Evolutionary conservation across 1,284 basidiomycete genomes (phyloP).

Genomic region (Fomitopsis schrenkii): DNA sequence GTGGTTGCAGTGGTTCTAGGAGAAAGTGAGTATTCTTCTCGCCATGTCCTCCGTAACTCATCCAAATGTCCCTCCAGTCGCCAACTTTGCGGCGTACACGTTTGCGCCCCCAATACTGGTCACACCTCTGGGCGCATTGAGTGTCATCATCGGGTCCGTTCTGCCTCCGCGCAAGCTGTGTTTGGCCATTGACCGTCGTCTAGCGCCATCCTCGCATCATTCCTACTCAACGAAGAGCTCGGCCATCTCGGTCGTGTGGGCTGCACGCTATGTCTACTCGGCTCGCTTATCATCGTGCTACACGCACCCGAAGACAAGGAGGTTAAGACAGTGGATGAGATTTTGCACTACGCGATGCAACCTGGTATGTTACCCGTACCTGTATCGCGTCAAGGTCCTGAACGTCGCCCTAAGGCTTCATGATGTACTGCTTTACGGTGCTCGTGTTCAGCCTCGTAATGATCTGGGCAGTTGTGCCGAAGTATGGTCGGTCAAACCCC

Average conservation of each 20-base stretch:
- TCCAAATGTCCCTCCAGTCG: constrained; percentile 52
- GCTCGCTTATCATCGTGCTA: constrained; percentile 93
- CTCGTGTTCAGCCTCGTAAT: constrained; percentile 80
- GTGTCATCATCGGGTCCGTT: constrained; percentile 92
- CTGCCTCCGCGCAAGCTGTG: not conserved
- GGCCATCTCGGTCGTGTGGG: constrained; percentile 92
- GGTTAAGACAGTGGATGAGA: constrained; percentile 92
- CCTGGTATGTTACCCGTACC: constrained; percentile 56
- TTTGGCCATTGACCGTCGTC: constrained; percentile 3
- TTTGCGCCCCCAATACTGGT: constrained; percentile 98
- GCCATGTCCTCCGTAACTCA: not conserved
- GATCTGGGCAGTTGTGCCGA: constrained; percentile 87
- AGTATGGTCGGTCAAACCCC: constrained; percentile 85
- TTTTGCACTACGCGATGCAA: constrained; percentile 85
- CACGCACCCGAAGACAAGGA: constrained; percentile 97
- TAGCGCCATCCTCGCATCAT: constrained; percentile 90
- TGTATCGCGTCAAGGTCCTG: not conserved
- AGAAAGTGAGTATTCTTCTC: constrained; percentile 56
- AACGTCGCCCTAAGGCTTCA: constrained; percentile 57
- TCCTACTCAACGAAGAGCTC: constrained; percentile 91
- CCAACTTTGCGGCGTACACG: constrained; percentile 98
- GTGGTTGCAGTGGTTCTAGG: constrained; percentile 75
- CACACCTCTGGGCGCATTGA: constrained; percentile 92
- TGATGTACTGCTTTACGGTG: constrained; percentile 86
- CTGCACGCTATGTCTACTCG: constrained; percentile 88